These are phyloP conservation scores for Triticum urartu DNA, from an alignment of 176 grass and related monocot species.

Conservation along the genomic window DNA sequence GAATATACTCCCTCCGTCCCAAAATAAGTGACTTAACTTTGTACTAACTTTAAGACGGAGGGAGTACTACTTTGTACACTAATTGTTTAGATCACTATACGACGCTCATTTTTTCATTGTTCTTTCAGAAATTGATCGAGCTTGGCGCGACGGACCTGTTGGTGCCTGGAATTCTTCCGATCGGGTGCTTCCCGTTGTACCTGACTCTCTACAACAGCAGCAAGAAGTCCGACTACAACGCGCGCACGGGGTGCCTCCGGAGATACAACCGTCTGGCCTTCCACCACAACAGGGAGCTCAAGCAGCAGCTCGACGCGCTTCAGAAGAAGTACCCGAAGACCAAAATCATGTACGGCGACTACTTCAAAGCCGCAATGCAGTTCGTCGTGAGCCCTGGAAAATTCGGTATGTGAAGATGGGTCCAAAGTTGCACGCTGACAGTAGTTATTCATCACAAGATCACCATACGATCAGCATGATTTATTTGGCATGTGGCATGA, in stretches of 20 bases:
- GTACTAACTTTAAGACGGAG: no score
- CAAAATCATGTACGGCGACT: conserved; percentile 84
- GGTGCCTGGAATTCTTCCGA: conserved; percentile 77
- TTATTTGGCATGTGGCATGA: no score
- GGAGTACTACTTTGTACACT: no score
- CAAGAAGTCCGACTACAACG: conserved; percentile 62
- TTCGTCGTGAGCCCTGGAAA: conserved; percentile 56
- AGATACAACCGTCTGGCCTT: conserved; percentile 76
- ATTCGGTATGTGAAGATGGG: conserved; percentile 26
- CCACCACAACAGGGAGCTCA: conserved; percentile 79
- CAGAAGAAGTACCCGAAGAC: conserved; percentile 70
- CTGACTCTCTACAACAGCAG: conserved; percentile 74
- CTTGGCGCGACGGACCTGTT: conserved; percentile 74
- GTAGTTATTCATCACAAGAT: background rate
- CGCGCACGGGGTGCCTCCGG: conserved; percentile 72
- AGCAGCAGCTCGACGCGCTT: conserved; percentile 54
- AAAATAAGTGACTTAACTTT: no score
- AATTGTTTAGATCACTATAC: no score
- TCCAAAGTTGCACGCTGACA: background rate
- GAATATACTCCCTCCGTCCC: no score
- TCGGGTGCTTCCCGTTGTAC: conserved; percentile 87
- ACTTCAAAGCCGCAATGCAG: conserved; percentile 74
- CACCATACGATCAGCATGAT: background rate
- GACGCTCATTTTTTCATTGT: background rate
- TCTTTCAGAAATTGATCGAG: conserved; percentile 70